Evolutionary conservation across 164 flowering plant species (phyloP).

Genomic region (grape (Vitis vinifera)): DNA sequence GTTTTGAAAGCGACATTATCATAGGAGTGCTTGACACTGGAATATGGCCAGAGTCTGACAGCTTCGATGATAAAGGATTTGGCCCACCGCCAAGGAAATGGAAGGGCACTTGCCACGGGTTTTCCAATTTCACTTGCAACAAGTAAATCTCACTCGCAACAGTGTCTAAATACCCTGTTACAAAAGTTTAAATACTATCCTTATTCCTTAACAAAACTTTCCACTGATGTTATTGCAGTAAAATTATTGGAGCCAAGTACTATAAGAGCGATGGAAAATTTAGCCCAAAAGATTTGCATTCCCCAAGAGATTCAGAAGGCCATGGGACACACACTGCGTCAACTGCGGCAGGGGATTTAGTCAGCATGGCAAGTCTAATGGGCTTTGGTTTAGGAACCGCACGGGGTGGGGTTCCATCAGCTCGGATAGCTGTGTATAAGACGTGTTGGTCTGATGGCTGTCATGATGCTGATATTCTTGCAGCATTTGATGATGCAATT

Average conservation of each 20-base stretch:
- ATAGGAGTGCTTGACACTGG: constrained; percentile 58
- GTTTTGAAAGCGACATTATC: constrained; percentile 37
- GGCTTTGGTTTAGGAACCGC: constrained; percentile 49
- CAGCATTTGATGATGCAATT: constrained; percentile 59
- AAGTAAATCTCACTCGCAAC: constrained; percentile 28
- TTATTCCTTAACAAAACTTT: no score
- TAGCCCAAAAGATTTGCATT: not conserved
- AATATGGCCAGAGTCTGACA: constrained; percentile 59
- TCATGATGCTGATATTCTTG: constrained; percentile 29
- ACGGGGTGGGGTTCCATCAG: constrained; percentile 54
- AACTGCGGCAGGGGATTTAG: constrained; percentile 44
- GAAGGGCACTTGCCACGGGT: constrained; percentile 47
- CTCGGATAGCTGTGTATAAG: constrained; percentile 56
- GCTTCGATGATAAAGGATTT: constrained; percentile 52
- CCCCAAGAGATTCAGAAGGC: constrained; percentile 42
- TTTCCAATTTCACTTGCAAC: constrained; percentile 60
- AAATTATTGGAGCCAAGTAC: constrained; percentile 49
- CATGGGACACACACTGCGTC: constrained; percentile 64
- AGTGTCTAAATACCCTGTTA: no score
- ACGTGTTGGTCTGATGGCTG: constrained; percentile 37
- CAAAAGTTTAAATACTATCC: no score
- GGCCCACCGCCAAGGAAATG: constrained; percentile 57
- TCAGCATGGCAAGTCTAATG: constrained; percentile 28
- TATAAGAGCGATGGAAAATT: constrained; percentile 13
- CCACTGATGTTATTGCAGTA: constrained; percentile 21